Evolutionary conservation across 164 flowering plant genomes (phyloP).

Genomic region (Platanus orientalis): DNA sequence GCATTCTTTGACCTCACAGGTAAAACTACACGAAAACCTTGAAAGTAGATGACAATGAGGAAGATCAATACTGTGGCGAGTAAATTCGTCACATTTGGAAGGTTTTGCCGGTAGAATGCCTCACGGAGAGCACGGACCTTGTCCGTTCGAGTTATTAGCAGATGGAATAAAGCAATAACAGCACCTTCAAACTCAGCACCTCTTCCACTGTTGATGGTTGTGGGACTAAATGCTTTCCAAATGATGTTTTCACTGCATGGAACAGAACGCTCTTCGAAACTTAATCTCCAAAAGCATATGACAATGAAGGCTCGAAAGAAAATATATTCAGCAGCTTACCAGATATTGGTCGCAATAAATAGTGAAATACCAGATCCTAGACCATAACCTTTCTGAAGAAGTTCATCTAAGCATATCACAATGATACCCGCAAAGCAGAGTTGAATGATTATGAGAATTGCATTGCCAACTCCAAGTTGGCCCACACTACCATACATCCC

Average conservation of each 20-base stretch:
- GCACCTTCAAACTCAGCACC: conserved; percentile 54
- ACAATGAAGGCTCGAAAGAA: neutral
- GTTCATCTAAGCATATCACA: conserved; percentile 49
- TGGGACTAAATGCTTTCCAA: conserved; percentile 55
- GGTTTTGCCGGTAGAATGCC: conserved; percentile 46
- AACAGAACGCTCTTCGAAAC: neutral
- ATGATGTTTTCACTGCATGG: conserved; percentile 43
- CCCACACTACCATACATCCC: conserved; percentile 52
- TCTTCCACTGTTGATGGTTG: conserved; percentile 44
- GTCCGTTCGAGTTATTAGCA: conserved; percentile 38
- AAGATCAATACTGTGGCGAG: conserved; percentile 45
- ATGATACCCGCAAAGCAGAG: conserved; percentile 53
- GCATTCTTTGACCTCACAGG: conserved; percentile 58
- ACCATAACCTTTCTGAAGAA: conserved; percentile 53
- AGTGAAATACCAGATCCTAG: conserved; percentile 48
- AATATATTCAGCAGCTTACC: conserved; percentile 20
- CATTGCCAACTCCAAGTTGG: conserved; percentile 53
- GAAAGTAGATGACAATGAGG: conserved; percentile 47
- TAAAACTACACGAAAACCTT: conserved; percentile 52
- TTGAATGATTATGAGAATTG: conserved; percentile 49
- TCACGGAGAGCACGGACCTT: conserved; percentile 45
- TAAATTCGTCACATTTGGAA: conserved; percentile 42
- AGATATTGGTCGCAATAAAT: conserved; percentile 50
- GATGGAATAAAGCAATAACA: conserved; percentile 45
- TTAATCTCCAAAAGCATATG: neutral